phyloP scores from a whole-genome alignment of 805 yeast genomes.

The Clavispora fructus region DNA sequence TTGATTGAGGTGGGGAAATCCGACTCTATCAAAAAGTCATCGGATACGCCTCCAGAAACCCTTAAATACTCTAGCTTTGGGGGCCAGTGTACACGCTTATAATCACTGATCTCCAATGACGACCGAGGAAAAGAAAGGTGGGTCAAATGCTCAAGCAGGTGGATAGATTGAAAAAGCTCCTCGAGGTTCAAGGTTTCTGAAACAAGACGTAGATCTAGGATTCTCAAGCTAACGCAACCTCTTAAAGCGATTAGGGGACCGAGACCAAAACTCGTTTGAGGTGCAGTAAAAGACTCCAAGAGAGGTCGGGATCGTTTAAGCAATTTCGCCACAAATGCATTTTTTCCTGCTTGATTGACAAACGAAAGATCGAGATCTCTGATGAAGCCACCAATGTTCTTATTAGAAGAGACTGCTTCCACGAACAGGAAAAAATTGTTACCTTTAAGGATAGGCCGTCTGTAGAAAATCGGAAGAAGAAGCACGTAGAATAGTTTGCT shows the following conservation, averaged over 20 bases:
- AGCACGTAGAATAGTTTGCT: constrained; percentile 55
- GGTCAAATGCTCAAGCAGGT: constrained; percentile 55
- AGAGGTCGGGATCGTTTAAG: constrained; percentile 68
- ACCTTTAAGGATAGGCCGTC: constrained; percentile 56
- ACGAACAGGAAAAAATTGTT: constrained; percentile 70
- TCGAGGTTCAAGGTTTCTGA: constrained; percentile 84
- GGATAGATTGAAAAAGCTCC: constrained; percentile 73
- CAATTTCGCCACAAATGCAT: constrained; percentile 80
- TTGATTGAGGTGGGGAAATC: constrained; percentile 70
- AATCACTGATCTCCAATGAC: constrained; percentile 63
- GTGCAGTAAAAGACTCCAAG: constrained; percentile 73
- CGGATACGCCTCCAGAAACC: constrained; percentile 84
- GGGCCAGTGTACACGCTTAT: constrained; percentile 67
- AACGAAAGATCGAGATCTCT: constrained; percentile 65
- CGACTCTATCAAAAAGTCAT: constrained; percentile 66
- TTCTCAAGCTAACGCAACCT: constrained; percentile 57
- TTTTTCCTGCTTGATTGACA: constrained; percentile 86
- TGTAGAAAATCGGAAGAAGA: constrained; percentile 62
- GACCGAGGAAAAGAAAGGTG: constrained; percentile 85
- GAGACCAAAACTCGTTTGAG: constrained; percentile 91
- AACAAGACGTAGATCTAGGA: constrained; percentile 76
- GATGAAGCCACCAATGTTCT: constrained; percentile 54
- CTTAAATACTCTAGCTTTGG: constrained; percentile 63
- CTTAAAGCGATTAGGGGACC: constrained; percentile 82
- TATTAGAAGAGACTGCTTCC: constrained; percentile 52